phyloP scores from a whole-genome alignment of 2,329 filamentous ascomycete species.

The Venturia aucupariae region DNA sequence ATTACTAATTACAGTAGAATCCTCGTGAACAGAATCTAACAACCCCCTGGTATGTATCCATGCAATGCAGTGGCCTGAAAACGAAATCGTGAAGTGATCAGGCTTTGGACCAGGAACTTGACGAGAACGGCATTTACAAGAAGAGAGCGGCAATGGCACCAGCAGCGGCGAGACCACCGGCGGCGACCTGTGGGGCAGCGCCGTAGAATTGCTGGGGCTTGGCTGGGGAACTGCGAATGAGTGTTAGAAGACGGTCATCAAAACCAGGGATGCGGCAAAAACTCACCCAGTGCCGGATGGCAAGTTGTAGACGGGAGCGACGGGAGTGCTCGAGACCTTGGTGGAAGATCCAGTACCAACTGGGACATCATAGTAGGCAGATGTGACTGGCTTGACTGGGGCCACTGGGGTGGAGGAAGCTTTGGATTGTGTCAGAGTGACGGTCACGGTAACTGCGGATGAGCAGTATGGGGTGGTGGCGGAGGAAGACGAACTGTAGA shows the following conservation, averaged over 20 bases:
- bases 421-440: conserved; percentile 6
- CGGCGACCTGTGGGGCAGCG: conserved; percentile 10
- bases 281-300: conserved; percentile 14
- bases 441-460: conserved; percentile 12
- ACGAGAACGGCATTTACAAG: conserved; percentile 12
- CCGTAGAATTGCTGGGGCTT: conserved; percentile 11
- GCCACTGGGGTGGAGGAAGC: conserved; percentile 10
- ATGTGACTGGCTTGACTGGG: background rate
- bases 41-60: background rate
- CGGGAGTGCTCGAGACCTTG: background rate
- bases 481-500: conserved; percentile 1
- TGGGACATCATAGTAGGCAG: background rate
- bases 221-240: background rate
- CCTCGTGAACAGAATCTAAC: conserved; percentile 5
- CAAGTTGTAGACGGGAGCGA: background rate
- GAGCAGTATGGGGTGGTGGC: conserved; percentile 3
- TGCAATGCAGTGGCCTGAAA: conserved; percentile 12
- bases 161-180: conserved; percentile 7
- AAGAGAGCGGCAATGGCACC: conserved; percentile 13
- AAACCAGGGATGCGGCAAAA: background rate
- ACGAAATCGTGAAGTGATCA: conserved; percentile 11
- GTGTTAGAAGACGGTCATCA: background rate
- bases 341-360: background rate
- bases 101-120: background rate
- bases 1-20: conserved; percentile 9